Evolutionary conservation across 306 rosid genomes (phyloP).

Genomic region (Citrullus mucosospermus): DNA sequence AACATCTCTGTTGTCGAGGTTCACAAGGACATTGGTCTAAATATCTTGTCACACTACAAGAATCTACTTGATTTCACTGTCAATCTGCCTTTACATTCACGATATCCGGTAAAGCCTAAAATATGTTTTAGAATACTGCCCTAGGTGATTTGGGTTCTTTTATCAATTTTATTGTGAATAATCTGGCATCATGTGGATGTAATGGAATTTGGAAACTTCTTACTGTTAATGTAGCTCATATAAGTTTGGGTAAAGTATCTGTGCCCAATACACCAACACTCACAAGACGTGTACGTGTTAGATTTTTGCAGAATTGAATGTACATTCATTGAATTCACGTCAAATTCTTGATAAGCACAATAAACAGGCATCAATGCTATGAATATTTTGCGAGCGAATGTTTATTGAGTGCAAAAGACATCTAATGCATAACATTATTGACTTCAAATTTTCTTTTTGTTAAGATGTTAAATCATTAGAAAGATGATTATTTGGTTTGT

Average conservation of each 20-base stretch:
- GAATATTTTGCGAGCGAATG: neutral
- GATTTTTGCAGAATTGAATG: neutral
- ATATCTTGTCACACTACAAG: conserved; percentile 13
- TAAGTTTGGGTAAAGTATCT: neutral
- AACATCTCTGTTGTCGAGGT: conserved; percentile 72
- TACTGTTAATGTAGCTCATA: neutral
- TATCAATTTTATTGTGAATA: neutral
- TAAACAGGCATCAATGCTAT: neutral
- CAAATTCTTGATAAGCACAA: neutral
- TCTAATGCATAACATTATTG: neutral
- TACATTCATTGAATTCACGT: no score
- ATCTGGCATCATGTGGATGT: neutral
- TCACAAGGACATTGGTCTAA: conserved; percentile 39
- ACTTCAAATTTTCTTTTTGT: neutral
- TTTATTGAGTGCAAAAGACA: neutral
- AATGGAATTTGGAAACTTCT: neutral
- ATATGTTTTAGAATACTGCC: neutral
- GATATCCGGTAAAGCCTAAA: conserved; percentile 54
- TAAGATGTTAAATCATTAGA: no score
- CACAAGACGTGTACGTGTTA: neutral
- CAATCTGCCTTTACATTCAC: conserved; percentile 67
- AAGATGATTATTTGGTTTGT: no score
- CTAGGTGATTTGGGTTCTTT: neutral
- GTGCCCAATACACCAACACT: neutral
- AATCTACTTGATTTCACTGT: conserved; percentile 20